phyloP scores from a whole-genome alignment of 331 rosid species.

The Quercus phellos region DNA sequence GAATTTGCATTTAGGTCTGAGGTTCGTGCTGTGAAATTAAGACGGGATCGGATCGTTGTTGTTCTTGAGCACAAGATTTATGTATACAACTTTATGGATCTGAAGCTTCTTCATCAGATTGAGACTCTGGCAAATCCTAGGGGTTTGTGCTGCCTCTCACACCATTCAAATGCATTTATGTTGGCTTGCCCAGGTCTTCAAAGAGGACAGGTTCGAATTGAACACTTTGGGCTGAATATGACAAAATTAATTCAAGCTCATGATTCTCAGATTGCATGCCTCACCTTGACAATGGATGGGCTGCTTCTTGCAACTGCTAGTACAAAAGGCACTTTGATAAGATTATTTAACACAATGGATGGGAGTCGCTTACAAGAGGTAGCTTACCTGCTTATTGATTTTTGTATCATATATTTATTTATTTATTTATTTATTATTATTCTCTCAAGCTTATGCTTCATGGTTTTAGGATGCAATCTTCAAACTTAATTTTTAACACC shows the following conservation, averaged over 20 bases:
- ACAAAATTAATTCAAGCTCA: constrained; percentile 72
- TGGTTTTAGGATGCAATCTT: background rate
- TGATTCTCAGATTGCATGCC: constrained; percentile 77
- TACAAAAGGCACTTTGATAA: constrained; percentile 80
- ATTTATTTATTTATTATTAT: background rate
- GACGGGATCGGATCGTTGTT: constrained; percentile 76
- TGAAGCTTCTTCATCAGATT: constrained; percentile 85
- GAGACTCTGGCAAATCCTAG: constrained; percentile 80
- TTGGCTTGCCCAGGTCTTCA: constrained; percentile 85
- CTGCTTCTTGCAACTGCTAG: constrained; percentile 98
- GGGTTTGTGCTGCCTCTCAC: constrained; percentile 84
- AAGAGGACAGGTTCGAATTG: constrained; percentile 75
- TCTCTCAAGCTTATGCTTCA: constrained; percentile 14
- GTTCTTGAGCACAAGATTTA: constrained; percentile 90
- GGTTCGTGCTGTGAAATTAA: constrained; percentile 74
- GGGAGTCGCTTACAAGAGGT: constrained; percentile 91
- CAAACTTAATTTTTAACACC: background rate
- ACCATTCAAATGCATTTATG: constrained; percentile 70
- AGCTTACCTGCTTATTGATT: constrained; percentile 22
- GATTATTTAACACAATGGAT: constrained; percentile 94
- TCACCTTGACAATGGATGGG: constrained; percentile 82
- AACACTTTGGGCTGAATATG: constrained; percentile 83
- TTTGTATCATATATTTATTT: background rate
- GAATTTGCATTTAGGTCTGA: constrained; percentile 84
- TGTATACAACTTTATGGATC: constrained; percentile 69